These are phyloP conservation scores for Isatis lusitanica DNA, from an alignment of 441 rosid genomes.

Conservation along the genomic window DNA sequence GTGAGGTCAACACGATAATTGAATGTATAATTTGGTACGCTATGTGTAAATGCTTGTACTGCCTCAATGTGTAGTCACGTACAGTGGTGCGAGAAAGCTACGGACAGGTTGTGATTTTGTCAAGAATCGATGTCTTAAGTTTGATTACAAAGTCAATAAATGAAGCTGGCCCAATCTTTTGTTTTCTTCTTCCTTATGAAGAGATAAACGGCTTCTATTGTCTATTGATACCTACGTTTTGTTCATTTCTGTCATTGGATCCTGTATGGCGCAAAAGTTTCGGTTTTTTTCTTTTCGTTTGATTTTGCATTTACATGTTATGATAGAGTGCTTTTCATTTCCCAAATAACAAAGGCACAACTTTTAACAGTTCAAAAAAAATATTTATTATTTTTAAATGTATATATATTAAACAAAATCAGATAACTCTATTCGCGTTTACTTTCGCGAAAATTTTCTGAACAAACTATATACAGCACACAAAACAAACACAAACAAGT, in stretches of 20 bases:
- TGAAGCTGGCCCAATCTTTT: slow-evolving; percentile 36
- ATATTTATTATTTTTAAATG: background rate
- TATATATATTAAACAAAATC: background rate
- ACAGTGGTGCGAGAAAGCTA: slow-evolving; percentile 37
- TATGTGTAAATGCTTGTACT: slow-evolving; percentile 36
- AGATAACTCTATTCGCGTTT: background rate
- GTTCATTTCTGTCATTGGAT: slow-evolving; percentile 32
- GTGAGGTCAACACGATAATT: slow-evolving; percentile 32
- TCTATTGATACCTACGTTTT: slow-evolving; percentile 35
- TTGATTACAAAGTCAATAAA: slow-evolving; percentile 28
- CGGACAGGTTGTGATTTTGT: slow-evolving; percentile 37
- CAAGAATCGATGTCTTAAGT: slow-evolving; percentile 27
- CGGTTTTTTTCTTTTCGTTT: background rate
- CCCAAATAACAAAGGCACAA: background rate
- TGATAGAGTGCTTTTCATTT: background rate
- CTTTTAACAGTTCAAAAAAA: background rate
- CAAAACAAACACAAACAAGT: background rate
- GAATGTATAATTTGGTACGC: slow-evolving; percentile 40
- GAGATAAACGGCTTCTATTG: slow-evolving; percentile 28
- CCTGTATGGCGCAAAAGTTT: background rate
- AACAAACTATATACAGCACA: background rate
- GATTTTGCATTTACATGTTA: slow-evolving; percentile 14
- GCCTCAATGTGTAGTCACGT: slow-evolving; percentile 37
- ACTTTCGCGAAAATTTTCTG: background rate
- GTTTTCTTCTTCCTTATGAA: slow-evolving; percentile 25